Base-by-base conservation (phyloP, 345 rosid genomes). In the Salix exigua region DNA sequence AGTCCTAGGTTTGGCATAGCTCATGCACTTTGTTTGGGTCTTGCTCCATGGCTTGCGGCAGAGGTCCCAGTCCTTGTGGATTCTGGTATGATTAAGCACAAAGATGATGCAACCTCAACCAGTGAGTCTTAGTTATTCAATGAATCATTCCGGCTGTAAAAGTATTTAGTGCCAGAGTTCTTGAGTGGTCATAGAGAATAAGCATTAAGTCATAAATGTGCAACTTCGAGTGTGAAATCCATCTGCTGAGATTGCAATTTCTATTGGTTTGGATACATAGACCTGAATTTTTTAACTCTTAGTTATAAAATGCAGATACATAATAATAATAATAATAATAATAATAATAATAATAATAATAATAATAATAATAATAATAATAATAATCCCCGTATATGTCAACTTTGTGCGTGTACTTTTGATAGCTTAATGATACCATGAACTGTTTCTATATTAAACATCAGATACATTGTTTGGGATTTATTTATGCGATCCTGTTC, bases 11-110 rank as follows among this genome's bases (percentile, higher is more conserved):
- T 93, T 77, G 97, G 99, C 38, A 88, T 95, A 73, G 99, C 99
- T 12, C 99, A 95, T 86, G 97, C 97, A 11, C 97, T 95, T 70
- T 95, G 99, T 82, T 82, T 95, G 88, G 99, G 99, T 44, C 97
- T 95, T 38, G 99, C 99, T 73, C 99, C 99, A 66, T 95, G 99
- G 99, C 96, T 95, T 35, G 99, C 99, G 19, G 97, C 99, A 66
- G 99, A 95, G 89, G 85, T 93, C 79, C 99, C 99, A 30, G 79
- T 93, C 79, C 97, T 95, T 28, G 97, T 95, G 69, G 97, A 95
- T 73, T 95, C 97, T 8, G 97, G 99, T 70, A 90, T 89, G 94
- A 90, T 95, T 73, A 95, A 93, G 91, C 99, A 95, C 90, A 91
- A 93, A 80, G 99, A 95, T 80, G 99, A 95, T 21, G 87, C 92